Evolutionary conservation across 1,284 basidiomycete species (phyloP).

Genomic region (Fomitopsis schrenkii): DNA sequence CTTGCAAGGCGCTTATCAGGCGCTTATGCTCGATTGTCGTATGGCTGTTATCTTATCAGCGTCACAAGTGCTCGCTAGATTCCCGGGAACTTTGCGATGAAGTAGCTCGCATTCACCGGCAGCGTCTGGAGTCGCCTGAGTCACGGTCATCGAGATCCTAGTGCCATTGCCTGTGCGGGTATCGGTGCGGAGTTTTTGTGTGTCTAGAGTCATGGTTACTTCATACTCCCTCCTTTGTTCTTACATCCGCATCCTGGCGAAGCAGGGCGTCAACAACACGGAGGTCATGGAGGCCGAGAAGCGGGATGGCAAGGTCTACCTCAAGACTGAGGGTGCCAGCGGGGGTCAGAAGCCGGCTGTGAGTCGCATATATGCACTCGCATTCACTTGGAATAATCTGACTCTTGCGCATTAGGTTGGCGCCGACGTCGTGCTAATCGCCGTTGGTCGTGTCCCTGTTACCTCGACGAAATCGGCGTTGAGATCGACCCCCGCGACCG

Average conservation of each 20-base stretch:
- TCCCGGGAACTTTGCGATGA: too few species aligned
- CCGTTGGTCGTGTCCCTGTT: slow-evolving; percentile 84
- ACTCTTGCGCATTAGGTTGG: slow-evolving; percentile 59
- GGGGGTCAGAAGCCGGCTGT: slow-evolving; percentile 87
- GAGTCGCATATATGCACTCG: slow-evolving; percentile 22
- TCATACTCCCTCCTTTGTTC: not conserved
- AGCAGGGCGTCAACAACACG: slow-evolving; percentile 97
- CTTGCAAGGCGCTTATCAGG: too few species aligned
- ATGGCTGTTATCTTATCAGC: too few species aligned
- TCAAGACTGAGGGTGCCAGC: slow-evolving; percentile 91
- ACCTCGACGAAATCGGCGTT: slow-evolving; percentile 32
- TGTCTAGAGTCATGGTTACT: slow-evolving; percentile 39
- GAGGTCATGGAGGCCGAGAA: slow-evolving; percentile 91
- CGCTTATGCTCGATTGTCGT: too few species aligned
- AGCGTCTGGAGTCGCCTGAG: slow-evolving; percentile 97
- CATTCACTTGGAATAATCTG: not conserved
- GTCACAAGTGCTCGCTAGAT: too few species aligned
- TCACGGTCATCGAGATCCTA: slow-evolving; percentile 95
- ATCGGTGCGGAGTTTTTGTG: slow-evolving; percentile 91
- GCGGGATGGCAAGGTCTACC: slow-evolving; percentile 76
- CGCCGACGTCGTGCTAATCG: slow-evolving; percentile 93
- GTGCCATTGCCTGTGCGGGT: slow-evolving; percentile 89
- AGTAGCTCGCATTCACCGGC: slow-evolving; percentile 97
- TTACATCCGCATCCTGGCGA: slow-evolving; percentile 55
- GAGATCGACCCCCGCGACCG: too few species aligned